phyloP scores from a whole-genome alignment of 2,329 filamentous ascomycete species.

The Ceratocystis albifundus region DNA sequence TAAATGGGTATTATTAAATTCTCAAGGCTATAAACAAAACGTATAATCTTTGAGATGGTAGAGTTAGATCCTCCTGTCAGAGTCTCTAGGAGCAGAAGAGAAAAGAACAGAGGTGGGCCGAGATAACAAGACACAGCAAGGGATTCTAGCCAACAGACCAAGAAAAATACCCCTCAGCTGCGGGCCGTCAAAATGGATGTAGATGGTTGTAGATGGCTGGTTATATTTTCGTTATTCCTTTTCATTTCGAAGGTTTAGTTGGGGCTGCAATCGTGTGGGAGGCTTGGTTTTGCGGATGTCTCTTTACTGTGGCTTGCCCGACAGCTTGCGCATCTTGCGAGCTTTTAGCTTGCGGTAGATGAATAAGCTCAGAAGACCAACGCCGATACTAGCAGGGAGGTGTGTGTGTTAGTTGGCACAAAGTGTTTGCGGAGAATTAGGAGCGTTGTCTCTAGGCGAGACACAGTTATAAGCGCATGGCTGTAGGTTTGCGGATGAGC shows the following conservation, averaged over 20 bases:
- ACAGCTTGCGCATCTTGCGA: conserved; percentile 30
- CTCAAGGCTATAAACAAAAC: neutral
- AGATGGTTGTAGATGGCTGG: neutral
- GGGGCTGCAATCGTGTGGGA: neutral
- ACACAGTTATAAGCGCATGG: too few relatives aligned
- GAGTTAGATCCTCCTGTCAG: neutral
- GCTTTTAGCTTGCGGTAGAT: conserved; percentile 29
- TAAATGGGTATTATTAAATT: conserved; percentile 4
- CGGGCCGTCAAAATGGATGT: neutral
- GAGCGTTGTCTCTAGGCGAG: neutral
- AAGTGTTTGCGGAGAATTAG: neutral
- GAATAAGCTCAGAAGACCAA: conserved; percentile 29
- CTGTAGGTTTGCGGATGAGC: neutral
- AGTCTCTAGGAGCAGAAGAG: neutral
- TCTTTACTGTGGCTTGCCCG: conserved; percentile 20
- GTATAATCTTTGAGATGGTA: neutral
- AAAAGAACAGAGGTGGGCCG: neutral
- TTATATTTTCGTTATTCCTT: neutral
- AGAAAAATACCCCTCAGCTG: neutral
- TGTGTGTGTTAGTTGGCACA: conserved; percentile 24
- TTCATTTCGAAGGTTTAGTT: neutral
- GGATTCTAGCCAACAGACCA: neutral
- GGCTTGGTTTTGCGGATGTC: too few relatives aligned
- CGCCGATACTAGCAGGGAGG: conserved; percentile 27
- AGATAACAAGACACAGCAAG: neutral